Evolutionary conservation across 2,329 filamentous ascomycete species (phyloP), one percentile per base, ranked within the genome.

Genomic region (Claviceps fusiformis): DNA sequence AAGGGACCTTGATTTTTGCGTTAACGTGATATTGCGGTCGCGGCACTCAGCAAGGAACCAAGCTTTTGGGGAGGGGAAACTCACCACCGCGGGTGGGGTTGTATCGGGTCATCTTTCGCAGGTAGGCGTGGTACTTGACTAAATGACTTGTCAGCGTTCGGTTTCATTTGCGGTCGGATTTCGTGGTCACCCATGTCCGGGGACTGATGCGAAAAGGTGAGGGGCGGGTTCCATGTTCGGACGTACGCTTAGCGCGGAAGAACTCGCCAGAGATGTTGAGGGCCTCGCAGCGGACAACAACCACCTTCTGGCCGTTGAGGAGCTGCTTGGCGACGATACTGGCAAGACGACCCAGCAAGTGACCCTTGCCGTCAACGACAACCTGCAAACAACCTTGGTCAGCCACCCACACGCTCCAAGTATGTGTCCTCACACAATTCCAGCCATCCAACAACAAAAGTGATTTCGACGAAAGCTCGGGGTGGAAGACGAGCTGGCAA

Each of bases 201-300:
- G 10, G n/a, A 31, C 5, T 31, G 31, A 50, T 35, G 43, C 15
- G 37, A 17, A 29, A 27, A 43, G 50, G 63, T 50, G 39, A 44
- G 8, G 11, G 31, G 29, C 31, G 17, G 11, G 15, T 31, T 44
- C 13, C 2, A 41, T 43, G 10, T 31, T n/a, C 24, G 52, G 57
- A 95, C 92, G 78, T 95, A 98, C 93, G 87, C 87, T 98, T 98
- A 68, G 92, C 86, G 77, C 93, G 90, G 88, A 98, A 98, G 89
- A 98, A 98, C 83, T 97, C 93, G 80, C 93, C 93, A 67, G 93
- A 98, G 84, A 98, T 98, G 86, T 98, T 98, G 76, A 98, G 85
- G 70, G 89, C 90, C 81, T 98, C 93, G 79, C 88, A 95, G 82
- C 93, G 89, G 75, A 98, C 93, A 68, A 98, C 81, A 71, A 97